A percentile compares a stretch with the other conserved stretches of the same genome.
Conservation (phyloP, 495 filamentous ascomycete species). For the Coniosporium apollinis region DNA sequence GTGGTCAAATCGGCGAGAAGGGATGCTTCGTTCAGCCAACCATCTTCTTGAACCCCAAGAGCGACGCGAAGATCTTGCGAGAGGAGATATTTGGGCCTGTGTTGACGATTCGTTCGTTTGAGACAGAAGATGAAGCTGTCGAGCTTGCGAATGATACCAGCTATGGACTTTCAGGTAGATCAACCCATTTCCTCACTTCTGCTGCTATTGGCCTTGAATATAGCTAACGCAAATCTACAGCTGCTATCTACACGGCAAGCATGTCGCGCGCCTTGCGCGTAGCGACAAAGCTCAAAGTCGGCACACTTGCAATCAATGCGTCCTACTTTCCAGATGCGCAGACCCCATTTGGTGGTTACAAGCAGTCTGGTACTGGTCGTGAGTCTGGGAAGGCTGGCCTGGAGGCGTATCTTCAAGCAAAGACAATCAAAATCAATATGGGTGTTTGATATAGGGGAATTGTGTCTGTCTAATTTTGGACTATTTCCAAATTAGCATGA, state of each 20-base stretch:
- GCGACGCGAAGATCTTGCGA: constrained; percentile 28
- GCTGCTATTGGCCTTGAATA: too few relatives aligned
- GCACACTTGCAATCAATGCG: constrained; percentile 40
- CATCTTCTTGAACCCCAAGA: constrained; percentile 28
- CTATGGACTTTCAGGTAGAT: too few relatives aligned
- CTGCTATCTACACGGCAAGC: constrained; percentile 34
- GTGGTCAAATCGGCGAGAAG: constrained; percentile 14
- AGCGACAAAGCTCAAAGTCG: constrained; percentile 30
- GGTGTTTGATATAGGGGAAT: too few relatives aligned
- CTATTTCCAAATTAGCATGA: too few relatives aligned
- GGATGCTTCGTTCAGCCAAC: constrained; percentile 33
- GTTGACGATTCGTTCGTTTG: constrained; percentile 31
- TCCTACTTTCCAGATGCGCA: too few relatives aligned
- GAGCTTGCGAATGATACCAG: constrained; percentile 32
- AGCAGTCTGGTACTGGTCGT: constrained; percentile 32
- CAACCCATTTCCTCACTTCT: too few relatives aligned
- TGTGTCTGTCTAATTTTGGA: too few relatives aligned
- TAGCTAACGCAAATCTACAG: too few relatives aligned
- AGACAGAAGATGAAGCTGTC: constrained; percentile 37
- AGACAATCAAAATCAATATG: constrained; percentile 33
- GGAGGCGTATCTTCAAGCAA: constrained; percentile 28
- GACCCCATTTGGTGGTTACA: constrained; percentile 35
- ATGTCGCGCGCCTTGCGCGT: constrained; percentile 34
- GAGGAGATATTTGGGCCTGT: constrained; percentile 41
- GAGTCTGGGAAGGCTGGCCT: constrained; percentile 30